Base-by-base conservation (phyloP, 768 basidiomycete species). In the Pleurotus salmoneostramineus region DNA sequence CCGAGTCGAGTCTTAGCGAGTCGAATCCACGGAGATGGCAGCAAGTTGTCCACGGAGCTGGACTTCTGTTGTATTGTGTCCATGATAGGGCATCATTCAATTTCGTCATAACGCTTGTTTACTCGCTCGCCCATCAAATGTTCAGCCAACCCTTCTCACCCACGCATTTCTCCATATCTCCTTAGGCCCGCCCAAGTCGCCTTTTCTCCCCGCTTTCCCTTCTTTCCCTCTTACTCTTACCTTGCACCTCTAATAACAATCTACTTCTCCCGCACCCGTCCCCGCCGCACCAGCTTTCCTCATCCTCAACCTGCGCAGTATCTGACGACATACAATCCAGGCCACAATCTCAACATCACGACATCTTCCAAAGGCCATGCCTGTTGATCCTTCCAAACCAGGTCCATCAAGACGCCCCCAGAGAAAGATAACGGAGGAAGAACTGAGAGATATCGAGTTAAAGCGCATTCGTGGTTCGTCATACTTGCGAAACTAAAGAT, bases 361-460 rank as follows among this genome's bases (percentile, higher is more conserved):
- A 45, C 58, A 43, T 34, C 32, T 48, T n/a, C 60, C 45, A 56
- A 47, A 11, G 21, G n/a, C 32, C 47, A 80, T 80, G 79, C 79
- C 79, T 14, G 73, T 76, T 47, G 77, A 79, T 59, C 71, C 68
- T 2, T 76, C 77, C 7, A 68, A 72, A 55, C 67, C 72, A 15
- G 65, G 74, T 33, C 67, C 74, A 7, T 67, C 73, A 11, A 71
- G 75, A 32, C 66, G 76, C 40, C 69, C 73, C 0, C 76, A 76
- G 60, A 74, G 75, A 56, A 76, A 74, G 60, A 65, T 76, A 17
- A 78, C 78, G 4, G 78, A 82, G 60, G 80, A 81, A 62, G 80
- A 81, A 63, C 59, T 79, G 60, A 77, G 74, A 61, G 81, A 81
- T 48, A 80, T 81, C 51, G 80, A 83, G 61, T 63, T 77, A 48